These are phyloP conservation scores for Penicillium waksmanii DNA, from an alignment of 495 filamentous ascomycete species.

Conservation along the genomic window DNA sequence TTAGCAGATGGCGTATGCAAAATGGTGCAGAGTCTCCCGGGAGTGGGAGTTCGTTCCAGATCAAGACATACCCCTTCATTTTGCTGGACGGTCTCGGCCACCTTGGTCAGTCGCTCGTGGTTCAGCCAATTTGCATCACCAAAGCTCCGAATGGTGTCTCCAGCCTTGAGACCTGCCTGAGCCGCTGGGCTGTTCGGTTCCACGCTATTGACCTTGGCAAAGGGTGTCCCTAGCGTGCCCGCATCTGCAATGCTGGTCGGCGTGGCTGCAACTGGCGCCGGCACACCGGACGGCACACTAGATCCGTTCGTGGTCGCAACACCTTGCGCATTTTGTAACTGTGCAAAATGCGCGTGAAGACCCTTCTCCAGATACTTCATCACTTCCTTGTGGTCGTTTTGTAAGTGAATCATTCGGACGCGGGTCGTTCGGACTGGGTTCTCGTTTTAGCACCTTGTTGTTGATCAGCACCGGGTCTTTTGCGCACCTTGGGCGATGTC, in stretches of 20 bases:
- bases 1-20: conserved; percentile 9
- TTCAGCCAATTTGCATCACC: conserved; percentile 80
- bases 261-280: conserved; percentile 11
- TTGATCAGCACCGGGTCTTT: conserved; percentile 4
- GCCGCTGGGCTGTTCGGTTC: conserved; percentile 79
- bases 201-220: conserved; percentile 90
- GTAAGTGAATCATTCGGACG: conserved; percentile 83
- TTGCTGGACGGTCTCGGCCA: conserved; percentile 80
- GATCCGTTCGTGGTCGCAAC: conserved; percentile 34
- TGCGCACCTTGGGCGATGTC: conserved; percentile 89
- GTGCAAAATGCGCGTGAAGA: conserved; percentile 72
- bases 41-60: background rate
- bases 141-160: conserved; percentile 85
- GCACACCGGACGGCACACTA: conserved; percentile 20
- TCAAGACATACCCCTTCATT: conserved; percentile 80
- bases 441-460: conserved; percentile 17
- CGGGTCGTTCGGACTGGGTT: conserved; percentile 82
- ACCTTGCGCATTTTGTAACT: conserved; percentile 36
- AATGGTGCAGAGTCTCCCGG: too few relatives aligned
- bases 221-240: conserved; percentile 64
- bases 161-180: conserved; percentile 76
- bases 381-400: conserved; percentile 90
- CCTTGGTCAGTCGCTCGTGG: conserved; percentile 80
- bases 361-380: conserved; percentile 81
- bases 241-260: conserved; percentile 26